Conservation (phyloP, 108 stramenopile genomes). For the Discostella stelligeroides region DNA sequence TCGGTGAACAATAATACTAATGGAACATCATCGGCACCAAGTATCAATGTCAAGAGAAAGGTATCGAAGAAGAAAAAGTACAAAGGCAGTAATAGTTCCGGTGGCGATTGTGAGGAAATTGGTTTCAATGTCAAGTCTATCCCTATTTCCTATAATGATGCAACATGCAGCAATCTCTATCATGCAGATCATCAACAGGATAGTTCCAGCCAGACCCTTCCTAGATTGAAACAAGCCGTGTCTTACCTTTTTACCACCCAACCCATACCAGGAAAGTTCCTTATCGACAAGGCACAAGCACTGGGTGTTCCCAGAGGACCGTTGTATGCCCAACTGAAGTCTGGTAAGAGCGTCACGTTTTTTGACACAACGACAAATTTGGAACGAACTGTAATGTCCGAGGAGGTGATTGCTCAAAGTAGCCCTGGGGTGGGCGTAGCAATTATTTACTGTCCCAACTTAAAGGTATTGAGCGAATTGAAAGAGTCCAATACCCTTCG, state of each 20-base stretch:
- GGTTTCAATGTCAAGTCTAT: slow-evolving; percentile 29
- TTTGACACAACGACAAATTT: slow-evolving; percentile 39
- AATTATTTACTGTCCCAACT: slow-evolving; percentile 63
- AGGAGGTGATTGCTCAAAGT: slow-evolving; percentile 68
- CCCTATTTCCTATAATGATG: slow-evolving; percentile 21
- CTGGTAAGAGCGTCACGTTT: slow-evolving; percentile 84
- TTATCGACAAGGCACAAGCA: slow-evolving; percentile 63
- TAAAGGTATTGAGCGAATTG: slow-evolving; percentile 40
- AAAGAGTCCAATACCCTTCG: slow-evolving; percentile 32
- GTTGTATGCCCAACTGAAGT: slow-evolving; percentile 77
- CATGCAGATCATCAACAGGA: too few species aligned
- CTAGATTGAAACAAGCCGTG: slow-evolving; percentile 39
- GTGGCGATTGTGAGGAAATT: slow-evolving; percentile 32
- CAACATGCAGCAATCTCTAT: too few species aligned
- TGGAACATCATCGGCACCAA: slow-evolving; percentile 13
- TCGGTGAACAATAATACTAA: slow-evolving; percentile 10
- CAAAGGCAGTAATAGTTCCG: slow-evolving; percentile 16
- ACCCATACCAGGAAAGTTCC: slow-evolving; percentile 78
- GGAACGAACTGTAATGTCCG: slow-evolving; percentile 59
- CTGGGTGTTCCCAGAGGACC: slow-evolving; percentile 87
- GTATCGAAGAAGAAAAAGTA: slow-evolving; percentile 46
- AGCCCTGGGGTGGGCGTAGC: slow-evolving; percentile 66
- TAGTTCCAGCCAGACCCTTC: slow-evolving; percentile 12
- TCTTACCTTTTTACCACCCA: slow-evolving; percentile 77
- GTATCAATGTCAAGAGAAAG: slow-evolving; percentile 18